A percentile compares a stretch with the other conserved stretches of the same genome.
These are phyloP conservation scores for Xylariaceae sp. DNA, from an alignment of 2,329 filamentous ascomycete species.

Conservation along the genomic window DNA sequence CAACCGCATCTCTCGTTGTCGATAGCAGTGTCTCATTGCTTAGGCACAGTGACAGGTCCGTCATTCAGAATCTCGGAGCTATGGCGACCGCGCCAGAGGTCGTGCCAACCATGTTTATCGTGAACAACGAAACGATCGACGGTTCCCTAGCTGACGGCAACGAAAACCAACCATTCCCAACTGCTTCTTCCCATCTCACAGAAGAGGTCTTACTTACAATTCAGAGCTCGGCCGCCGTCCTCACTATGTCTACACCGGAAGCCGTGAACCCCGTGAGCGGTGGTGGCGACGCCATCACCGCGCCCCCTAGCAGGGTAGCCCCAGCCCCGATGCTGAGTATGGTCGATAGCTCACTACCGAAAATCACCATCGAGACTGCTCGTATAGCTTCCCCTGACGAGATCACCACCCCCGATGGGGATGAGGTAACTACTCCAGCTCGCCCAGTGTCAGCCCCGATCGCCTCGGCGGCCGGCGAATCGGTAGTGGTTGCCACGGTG, in stretches of 20 bases:
- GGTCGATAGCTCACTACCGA: neutral
- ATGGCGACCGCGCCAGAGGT: neutral
- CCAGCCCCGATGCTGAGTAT: neutral
- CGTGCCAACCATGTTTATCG: neutral
- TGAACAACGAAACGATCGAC: neutral
- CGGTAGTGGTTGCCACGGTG: neutral
- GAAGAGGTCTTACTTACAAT: neutral
- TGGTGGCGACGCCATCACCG: neutral
- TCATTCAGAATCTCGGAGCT: neutral
- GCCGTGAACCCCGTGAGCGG: neutral
- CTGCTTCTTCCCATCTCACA: neutral
- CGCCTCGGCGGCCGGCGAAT: neutral
- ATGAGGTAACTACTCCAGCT: neutral
- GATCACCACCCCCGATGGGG: neutral
- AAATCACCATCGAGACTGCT: constrained; percentile 5
- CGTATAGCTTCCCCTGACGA: neutral
- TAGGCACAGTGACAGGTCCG: no score
- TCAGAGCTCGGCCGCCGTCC: neutral
- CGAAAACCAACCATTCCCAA: no score
- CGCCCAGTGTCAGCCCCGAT: neutral
- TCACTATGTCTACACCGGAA: neutral
- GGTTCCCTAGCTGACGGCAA: neutral
- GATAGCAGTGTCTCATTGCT: neutral
- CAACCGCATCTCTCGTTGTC: neutral
- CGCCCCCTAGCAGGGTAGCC: neutral